Conservation (phyloP, 2,329 filamentous ascomycete genomes). For the Xylaria sp. region DNA sequence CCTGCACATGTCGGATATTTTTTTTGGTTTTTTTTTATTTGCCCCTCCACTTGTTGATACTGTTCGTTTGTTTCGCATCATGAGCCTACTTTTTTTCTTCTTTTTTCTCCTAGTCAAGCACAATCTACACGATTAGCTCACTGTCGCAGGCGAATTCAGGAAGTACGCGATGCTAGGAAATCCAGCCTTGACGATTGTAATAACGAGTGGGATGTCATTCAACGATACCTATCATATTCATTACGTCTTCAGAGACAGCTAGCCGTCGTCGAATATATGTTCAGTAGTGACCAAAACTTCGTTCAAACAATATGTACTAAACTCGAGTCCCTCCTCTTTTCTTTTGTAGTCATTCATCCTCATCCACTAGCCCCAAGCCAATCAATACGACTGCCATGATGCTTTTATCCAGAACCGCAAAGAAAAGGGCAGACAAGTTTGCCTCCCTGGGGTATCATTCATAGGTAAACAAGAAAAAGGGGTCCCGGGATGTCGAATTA, state of each 20-base stretch:
- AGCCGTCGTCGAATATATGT: not conserved
- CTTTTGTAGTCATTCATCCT: not conserved
- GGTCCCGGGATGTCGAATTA: constrained; percentile 25
- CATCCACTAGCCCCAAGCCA: not conserved
- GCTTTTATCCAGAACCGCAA: constrained; percentile 5
- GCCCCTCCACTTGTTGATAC: not conserved
- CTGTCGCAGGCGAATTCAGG: no score
- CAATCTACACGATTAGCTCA: no score
- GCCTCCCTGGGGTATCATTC: constrained; percentile 31
- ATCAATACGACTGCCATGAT: not conserved
- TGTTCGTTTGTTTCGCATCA: not conserved
- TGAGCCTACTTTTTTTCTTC: not conserved
- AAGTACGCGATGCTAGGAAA: not conserved
- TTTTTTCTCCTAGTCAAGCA: not conserved
- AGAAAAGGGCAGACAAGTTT: constrained; percentile 3
- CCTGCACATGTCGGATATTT: constrained; percentile 26
- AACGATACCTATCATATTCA: not conserved
- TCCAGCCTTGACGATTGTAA: not conserved
- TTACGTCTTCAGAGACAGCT: not conserved
- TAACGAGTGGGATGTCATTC: not conserved
- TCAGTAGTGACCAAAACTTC: not conserved
- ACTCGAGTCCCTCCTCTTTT: not conserved
- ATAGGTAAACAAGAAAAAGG: constrained; percentile 23
- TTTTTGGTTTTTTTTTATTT: constrained; percentile 2
- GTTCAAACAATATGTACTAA: not conserved